Conservation (phyloP, 2,329 filamentous ascomycete species). For the Colletotrichum sp. region DNA sequence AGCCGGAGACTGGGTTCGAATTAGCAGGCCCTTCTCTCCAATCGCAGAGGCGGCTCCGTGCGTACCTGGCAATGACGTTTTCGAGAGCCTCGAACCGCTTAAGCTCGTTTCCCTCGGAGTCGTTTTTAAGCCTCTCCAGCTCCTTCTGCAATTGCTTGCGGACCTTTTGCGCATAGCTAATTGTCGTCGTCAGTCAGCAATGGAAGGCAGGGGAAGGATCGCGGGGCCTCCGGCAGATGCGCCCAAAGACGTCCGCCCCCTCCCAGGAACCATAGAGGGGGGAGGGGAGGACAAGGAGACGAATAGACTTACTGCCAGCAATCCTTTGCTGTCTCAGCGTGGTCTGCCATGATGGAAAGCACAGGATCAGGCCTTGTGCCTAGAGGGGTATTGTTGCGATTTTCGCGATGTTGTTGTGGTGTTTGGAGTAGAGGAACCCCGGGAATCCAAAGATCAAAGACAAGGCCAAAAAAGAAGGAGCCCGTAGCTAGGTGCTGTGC, state of each 20-base stretch:
- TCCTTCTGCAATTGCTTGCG: slow-evolving; percentile 47
- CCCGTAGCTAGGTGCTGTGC: slow-evolving; percentile 28
- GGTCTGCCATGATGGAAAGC: slow-evolving; percentile 7
- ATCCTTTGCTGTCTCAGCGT: slow-evolving; percentile 33
- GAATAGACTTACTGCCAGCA: slow-evolving; percentile 41
- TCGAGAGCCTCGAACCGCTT: slow-evolving; percentile 49
- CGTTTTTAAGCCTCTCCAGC: slow-evolving; percentile 44
- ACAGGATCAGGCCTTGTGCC: background rate
- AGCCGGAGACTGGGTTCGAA: slow-evolving; percentile 63
- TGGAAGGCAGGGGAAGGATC: background rate
- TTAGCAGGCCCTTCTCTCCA: slow-evolving; percentile 8
- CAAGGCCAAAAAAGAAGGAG: slow-evolving; percentile 10
- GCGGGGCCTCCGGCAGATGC: background rate
- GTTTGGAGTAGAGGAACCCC: slow-evolving; percentile 7
- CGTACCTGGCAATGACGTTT: slow-evolving; percentile 45
- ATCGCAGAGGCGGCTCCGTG: slow-evolving; percentile 8
- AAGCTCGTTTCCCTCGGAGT: slow-evolving; percentile 38
- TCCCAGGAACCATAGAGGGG: background rate
- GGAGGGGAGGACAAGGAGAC: background rate
- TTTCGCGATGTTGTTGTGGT: slow-evolving; percentile 12
- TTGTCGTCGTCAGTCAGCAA: slow-evolving; percentile 20
- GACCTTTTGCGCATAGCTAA: slow-evolving; percentile 46
- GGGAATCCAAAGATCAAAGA: slow-evolving; percentile 5
- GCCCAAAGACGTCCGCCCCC: background rate
- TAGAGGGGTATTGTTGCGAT: slow-evolving; percentile 5